Evolutionary conservation across 257 asterid genomes (phyloP), one percentile per base, ranked within the genome.

Genomic region (Scutellaria minor): DNA sequence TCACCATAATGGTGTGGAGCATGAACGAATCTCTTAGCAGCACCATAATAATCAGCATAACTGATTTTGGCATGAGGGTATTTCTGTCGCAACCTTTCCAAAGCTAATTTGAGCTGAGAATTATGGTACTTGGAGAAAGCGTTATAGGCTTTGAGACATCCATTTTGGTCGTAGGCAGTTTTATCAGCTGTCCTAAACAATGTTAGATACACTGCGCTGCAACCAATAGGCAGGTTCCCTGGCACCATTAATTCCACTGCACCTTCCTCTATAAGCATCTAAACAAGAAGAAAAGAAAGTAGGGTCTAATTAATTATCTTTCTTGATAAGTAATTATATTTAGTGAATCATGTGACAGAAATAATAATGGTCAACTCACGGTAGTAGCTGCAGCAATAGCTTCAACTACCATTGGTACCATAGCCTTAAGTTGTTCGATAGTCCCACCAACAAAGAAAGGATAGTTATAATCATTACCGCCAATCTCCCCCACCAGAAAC

Each of bases 391-490:
- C 71, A 41, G 73, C 70, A 75, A 90, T 85, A 7, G 85, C 64
- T 68, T 69, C 84, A 80, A 90, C 92, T 2, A 92, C 98, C 45
- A 52, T 6, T 3, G 96, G 96, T 47, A 90, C 98, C 58, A 83
- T 47, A 0, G 84, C 79, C 80, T 83, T 83, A 40, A 90, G 75
- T 51, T 90, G 84, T 11, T 67, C 56, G 59, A 92, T 80, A 62
- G 74, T 83, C 37, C 85, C 94, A 42, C 96, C 93, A 9, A 72
- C 76, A 62, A 92, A 84, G 75, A 82, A 90, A 0, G 85, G 92
- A 74, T 88, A 90, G 81, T 92, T 92, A 83, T 82, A 88, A 82
- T 92, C 98, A 83, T 92, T 92, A 54, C 96, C 96, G 42, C 98
- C 98, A 5, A 92, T 92, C 81, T 92, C 98, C 39, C 98, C 98